Base-by-base conservation (phyloP, 768 basidiomycete species). In the Suillus placidus region DNA sequence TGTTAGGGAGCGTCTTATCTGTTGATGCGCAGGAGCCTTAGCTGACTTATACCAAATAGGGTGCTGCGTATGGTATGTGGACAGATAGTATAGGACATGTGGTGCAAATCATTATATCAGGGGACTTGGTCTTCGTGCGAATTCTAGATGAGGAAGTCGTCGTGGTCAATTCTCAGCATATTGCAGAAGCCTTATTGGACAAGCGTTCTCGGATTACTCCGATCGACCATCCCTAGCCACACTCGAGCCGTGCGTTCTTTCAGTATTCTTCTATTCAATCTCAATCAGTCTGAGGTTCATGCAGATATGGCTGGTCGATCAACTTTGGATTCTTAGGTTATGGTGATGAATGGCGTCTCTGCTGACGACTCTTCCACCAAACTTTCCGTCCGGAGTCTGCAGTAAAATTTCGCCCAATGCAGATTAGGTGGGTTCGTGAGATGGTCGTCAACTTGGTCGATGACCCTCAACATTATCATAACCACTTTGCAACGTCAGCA, bases 321-420 rank as follows among this genome's bases (percentile, higher is more conserved):
- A 52, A 54, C 34, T 65, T 65, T 34, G 51, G 8, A 23, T 65
- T 65, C 40, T 9, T 32, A 10, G 5, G 2, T 5, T 65, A 65
- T 54, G 51, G 61, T 7, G 58, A 64, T 23, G 40, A 64, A 30
- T 64, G 58, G 61, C 77, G 79, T 47, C 68, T 70, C 12, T 78
- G 77, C 67, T 71, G 80, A 54, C 72, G 76, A 52, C 66, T 72
- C 26, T 81, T 81, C 64, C 77, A 79, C 68, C 78, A 80, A 58
- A 77, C 76, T 60, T 80, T 81, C 63, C 76, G 79, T 60, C 67
- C 75, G 16, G 75, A 75, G 13, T 67, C 78, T 60, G 62, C 71
- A n/a, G 14, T 61, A 0, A 65, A 64, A 3, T 77, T 74, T 56
- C 68, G 71, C 43, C 70, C 72, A 18, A 63, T 72, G 20, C 72